Base-by-base conservation (phyloP, 805 yeast genomes). In the Metschnikowia santaceciliae region DNA sequence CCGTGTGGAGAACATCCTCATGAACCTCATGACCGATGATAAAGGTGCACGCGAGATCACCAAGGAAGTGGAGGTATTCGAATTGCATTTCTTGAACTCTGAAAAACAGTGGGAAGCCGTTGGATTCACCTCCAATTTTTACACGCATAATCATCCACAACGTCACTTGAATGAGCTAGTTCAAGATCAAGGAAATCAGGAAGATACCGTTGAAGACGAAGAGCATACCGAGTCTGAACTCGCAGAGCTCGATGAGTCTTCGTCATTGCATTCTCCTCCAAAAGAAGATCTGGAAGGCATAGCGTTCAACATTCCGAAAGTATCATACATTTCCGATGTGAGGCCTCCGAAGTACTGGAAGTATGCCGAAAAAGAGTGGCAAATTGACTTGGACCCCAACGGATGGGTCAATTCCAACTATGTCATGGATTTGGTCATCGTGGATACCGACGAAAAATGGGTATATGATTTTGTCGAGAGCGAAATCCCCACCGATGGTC, bases 371-470 rank as follows among this genome's bases (percentile, higher is more conserved):
- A 59, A 62, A 3, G 75, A 77, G 11, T 89, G 96, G 96, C 68
- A 66, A 8, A 61, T 88, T 43, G 96, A 89, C 65, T 72, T 83
- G 44, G 70, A 77, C 17, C 89, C 90, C 0, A 68, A 70, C 23
- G 65, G 60, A 2, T 89, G 96, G 96, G 88, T 84, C 6, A 66
- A 67, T 42, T 61, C 67, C 2, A 76, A 80, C 48, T 69, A 78
- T 46, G 67, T 85, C 13, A 52, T 59, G 30, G 84, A 79, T 50
- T 66, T 80, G 42, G 81, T 85, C 14, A 75, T 73, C 19, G 73
- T 87, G 19, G 95, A 89, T 67, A 71, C 79, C 30, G 90, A 83
- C 50, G 87, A 86, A 38, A 89, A 89, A 65, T 89, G 96, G 96
- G 92, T 88, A 17, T 89, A 89, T 64, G 96, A 89, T 64, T 62